Evolutionary conservation across 2,329 filamentous ascomycete species (phyloP), one percentile per base, ranked within the genome.

Genomic region (Alternaria rosae): DNA sequence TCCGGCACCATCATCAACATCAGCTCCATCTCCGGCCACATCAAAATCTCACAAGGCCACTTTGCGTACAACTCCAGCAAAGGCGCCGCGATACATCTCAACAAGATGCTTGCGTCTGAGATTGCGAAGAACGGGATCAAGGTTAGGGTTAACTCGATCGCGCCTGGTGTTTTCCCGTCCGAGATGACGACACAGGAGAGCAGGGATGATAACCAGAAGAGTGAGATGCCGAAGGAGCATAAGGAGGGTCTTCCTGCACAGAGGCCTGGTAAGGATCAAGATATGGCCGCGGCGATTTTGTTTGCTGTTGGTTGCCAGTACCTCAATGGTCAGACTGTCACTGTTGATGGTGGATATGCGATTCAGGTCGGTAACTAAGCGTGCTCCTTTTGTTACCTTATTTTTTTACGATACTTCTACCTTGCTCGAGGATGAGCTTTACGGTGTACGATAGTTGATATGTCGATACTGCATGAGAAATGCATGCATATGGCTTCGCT

Each of bases 271-370:
- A 84, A 86, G 25, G 87, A 89, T 65, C 75, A 83, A 30, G 87
- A 89, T 70, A 88, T 89, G 82, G 86, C 85, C 1, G 82, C 82
- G 43, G 85, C 84, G 0, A 81, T 88, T 4, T 73, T 89, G 25
- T 88, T 86, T 63, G 78, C 82, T 17, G 84, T 82, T n/a, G 77
- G 70, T 30, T 84, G 79, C 67, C 82, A 83, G 67, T 86, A 85
- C 64, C 71, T 85, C 12, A 86, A 86, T 61, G 84, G 83, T 8
- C 74, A 74, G 72, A 82, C 79, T 1, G 74, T 85, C 21, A 79
- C 82, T 2, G 83, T 88, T 6, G 85, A 88, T 71, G 86, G 86
- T 6, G 86, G 85, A 0, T 87, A 87, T 44, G 54, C 74, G 11
- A 75, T 78, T 28, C 75, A 78, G 51, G 76, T 71, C 17, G 76